Evolutionary conservation across 345 rosid genomes (phyloP).

Genomic region (Luvunga scandens): DNA sequence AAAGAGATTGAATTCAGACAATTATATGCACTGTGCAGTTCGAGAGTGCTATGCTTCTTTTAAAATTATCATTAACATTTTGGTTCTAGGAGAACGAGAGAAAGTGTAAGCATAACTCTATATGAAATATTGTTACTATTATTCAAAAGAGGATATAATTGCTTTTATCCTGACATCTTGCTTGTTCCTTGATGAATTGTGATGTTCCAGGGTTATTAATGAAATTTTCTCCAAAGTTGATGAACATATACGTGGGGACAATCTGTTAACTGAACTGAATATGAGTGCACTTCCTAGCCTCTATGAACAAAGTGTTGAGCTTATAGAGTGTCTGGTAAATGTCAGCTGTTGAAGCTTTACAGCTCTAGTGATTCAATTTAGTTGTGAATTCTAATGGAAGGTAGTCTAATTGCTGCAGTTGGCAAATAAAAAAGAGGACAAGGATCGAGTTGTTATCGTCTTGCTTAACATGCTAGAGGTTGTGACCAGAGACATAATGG

Average conservation of each 20-base stretch:
- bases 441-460: conserved; percentile 46
- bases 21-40: conserved; percentile 54
- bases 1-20: conserved; percentile 44
- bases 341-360: background rate
- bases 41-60: conserved; percentile 55
- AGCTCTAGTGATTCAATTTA: background rate
- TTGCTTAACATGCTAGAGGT: conserved; percentile 58
- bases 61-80: conserved; percentile 39
- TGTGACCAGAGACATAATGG: conserved; percentile 58
- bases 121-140: background rate
- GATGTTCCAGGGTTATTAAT: conserved; percentile 53
- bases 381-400: background rate
- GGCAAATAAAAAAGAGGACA: conserved; percentile 42
- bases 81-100: conserved; percentile 49
- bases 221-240: conserved; percentile 53
- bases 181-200: conserved; percentile 11
- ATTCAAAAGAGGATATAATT: background rate
- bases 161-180: background rate
- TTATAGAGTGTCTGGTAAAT: conserved; percentile 68
- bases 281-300: conserved; percentile 80
- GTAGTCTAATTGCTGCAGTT: conserved; percentile 27
- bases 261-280: conserved; percentile 48
- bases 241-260: conserved; percentile 25
- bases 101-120: conserved; percentile 25
- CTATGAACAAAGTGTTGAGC: conserved; percentile 66